Conservation (phyloP, 176 grass and related monocot species). For the Zoysia pacifica region DNA sequence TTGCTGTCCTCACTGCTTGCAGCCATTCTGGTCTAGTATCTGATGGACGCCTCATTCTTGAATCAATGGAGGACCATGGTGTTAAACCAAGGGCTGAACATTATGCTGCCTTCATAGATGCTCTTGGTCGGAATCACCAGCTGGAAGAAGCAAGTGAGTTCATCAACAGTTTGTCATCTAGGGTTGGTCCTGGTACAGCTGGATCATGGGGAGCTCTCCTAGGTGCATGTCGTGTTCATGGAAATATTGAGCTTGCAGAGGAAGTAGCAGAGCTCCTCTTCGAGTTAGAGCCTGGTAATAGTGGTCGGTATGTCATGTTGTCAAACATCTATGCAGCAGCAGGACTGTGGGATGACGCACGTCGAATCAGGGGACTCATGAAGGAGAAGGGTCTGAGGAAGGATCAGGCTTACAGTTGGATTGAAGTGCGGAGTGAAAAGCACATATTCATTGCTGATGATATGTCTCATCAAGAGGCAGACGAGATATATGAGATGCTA, state of each 20-base stretch:
- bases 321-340: constrained; percentile 75
- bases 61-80: constrained; percentile 61
- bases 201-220: constrained; percentile 69
- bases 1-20: constrained; percentile 63
- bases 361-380: constrained; percentile 58
- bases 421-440: constrained; percentile 65
- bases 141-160: constrained; percentile 63
- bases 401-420: constrained; percentile 76
- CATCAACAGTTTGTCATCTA: constrained; percentile 52
- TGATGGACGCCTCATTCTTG: constrained; percentile 47
- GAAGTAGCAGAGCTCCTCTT: constrained; percentile 57
- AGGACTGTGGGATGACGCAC: constrained; percentile 63
- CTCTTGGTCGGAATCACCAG: constrained; percentile 57
- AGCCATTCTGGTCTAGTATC: constrained; percentile 70
- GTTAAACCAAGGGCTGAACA: constrained; percentile 66
- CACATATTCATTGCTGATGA: constrained; percentile 60
- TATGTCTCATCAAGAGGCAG: constrained; percentile 43
- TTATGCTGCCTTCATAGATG: constrained; percentile 59
- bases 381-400: constrained; percentile 66
- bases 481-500: constrained; percentile 55
- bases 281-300: constrained; percentile 62
- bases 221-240: constrained; percentile 66
- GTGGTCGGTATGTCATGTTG: constrained; percentile 69
- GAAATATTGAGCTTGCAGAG: constrained; percentile 68
- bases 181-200: constrained; percentile 38